Evolutionary conservation across 1,284 basidiomycete genomes (phyloP).

Genomic region (Trametes hirsuta): DNA sequence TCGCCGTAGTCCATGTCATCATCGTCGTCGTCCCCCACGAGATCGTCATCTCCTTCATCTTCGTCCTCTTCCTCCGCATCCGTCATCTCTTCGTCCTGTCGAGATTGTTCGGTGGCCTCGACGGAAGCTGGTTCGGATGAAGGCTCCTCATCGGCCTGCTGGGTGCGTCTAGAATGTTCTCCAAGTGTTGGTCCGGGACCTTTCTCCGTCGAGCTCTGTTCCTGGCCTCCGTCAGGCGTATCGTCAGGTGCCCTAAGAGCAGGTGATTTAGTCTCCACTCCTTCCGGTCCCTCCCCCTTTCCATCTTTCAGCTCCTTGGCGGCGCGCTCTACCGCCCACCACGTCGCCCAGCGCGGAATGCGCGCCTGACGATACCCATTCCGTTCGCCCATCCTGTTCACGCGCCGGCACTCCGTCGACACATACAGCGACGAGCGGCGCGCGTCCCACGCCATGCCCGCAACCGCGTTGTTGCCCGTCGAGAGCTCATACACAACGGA

Average conservation of each 20-base stretch:
- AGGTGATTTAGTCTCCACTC: background rate
- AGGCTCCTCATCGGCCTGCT: too few species aligned
- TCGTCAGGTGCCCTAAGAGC: too few species aligned
- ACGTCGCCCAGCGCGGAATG: conserved; percentile 22
- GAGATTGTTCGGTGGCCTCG: too few species aligned
- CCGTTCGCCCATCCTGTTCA: conserved; percentile 35
- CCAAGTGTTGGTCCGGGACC: too few species aligned
- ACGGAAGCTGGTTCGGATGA: too few species aligned
- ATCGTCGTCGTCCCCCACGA: background rate
- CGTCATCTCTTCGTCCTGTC: background rate
- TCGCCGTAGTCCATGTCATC: background rate
- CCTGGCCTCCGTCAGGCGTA: too few species aligned
- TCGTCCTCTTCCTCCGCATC: background rate
- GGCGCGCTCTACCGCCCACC: background rate
- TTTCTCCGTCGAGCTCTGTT: too few species aligned
- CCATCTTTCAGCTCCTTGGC: background rate
- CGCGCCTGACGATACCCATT: conserved; percentile 35
- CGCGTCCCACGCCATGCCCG: conserved; percentile 37
- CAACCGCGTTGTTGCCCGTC: conserved; percentile 42
- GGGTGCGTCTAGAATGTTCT: too few species aligned
- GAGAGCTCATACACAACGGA: conserved; percentile 4
- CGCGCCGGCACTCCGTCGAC: conserved; percentile 38
- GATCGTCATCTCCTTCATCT: background rate
- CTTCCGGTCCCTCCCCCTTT: background rate
- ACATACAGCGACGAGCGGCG: conserved; percentile 37